These are phyloP conservation scores for Triticum dicoccoides DNA, from an alignment of 176 grass and related monocot genomes.

Conservation along the genomic window DNA sequence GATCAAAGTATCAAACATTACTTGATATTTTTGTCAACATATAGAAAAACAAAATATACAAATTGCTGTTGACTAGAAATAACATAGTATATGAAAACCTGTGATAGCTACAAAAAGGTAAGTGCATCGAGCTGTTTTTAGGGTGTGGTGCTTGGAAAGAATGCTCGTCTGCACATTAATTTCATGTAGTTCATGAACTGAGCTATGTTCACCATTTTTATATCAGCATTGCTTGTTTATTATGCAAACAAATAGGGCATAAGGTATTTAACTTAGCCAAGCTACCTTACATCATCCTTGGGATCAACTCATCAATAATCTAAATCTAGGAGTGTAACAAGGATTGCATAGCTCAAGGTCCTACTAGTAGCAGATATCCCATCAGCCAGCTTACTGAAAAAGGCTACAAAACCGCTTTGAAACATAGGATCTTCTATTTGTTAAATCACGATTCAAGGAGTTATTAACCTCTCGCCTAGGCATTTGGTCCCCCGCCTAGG, in stretches of 20 bases:
- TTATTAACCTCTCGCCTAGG: too few species aligned
- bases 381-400: not conserved
- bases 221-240: not conserved
- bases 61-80: not conserved
- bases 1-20: not conserved
- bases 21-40: not conserved
- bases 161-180: not conserved
- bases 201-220: not conserved
- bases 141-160: not conserved
- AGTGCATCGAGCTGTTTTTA: not conserved
- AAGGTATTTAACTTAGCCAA: not conserved
- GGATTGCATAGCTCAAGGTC: not conserved
- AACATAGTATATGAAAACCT: not conserved
- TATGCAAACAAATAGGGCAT: not conserved
- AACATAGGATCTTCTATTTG: not conserved
- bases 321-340: not conserved
- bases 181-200: slow-evolving; percentile 3
- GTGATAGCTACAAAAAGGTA: not conserved
- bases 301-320: not conserved
- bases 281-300: not conserved
- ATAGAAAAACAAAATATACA: not conserved
- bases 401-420: not conserved
- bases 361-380: not conserved
- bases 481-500: too few species aligned
- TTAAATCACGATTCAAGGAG: not conserved